A percentile compares a stretch with the other conserved stretches of the same genome.
Evolutionary conservation across 2,329 filamentous ascomycete species (phyloP).

Genomic region (Trichoderma lentiforme): DNA sequence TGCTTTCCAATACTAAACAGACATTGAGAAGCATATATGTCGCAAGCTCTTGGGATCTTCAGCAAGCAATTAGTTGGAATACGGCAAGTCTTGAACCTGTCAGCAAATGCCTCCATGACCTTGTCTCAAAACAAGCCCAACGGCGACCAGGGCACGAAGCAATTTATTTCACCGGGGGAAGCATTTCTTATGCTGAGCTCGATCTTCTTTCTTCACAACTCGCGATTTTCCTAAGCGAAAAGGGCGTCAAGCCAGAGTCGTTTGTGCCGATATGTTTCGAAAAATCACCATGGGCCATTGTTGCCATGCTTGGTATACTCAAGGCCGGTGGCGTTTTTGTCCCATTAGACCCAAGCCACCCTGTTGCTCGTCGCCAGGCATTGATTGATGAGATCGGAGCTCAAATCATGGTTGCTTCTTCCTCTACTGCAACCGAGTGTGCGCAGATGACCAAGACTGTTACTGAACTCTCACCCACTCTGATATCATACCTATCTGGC

Average conservation of each 20-base stretch:
- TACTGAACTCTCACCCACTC: not conserved
- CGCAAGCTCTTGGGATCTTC: slow-evolving; percentile 1
- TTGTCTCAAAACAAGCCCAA: slow-evolving; percentile 1
- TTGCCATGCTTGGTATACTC: slow-evolving; percentile 32
- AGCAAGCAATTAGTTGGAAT: slow-evolving; percentile 2
- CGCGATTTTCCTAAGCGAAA: slow-evolving; percentile 3
- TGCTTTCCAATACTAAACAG: not conserved
- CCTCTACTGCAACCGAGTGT: not conserved
- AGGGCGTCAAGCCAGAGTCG: slow-evolving; percentile 25
- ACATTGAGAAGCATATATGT: not conserved
- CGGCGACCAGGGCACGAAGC: slow-evolving; percentile 11
- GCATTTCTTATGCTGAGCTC: slow-evolving; percentile 22
- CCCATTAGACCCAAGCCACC: slow-evolving; percentile 16
- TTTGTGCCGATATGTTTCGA: slow-evolving; percentile 33
- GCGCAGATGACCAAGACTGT: not conserved
- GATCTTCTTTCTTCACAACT: slow-evolving; percentile 17
- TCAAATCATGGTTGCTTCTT: slow-evolving; percentile 4
- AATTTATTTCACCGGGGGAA: not conserved
- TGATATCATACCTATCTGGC: not conserved
- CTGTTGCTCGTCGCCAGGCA: not conserved
- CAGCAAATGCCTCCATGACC: not conserved
- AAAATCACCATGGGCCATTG: slow-evolving; percentile 31
- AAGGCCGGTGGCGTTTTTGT: slow-evolving; percentile 29
- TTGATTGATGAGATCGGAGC: not conserved
- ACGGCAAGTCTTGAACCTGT: not conserved